phyloP scores from a whole-genome alignment of 352 stramenopile species.

The Globisporangium paddicum region DNA sequence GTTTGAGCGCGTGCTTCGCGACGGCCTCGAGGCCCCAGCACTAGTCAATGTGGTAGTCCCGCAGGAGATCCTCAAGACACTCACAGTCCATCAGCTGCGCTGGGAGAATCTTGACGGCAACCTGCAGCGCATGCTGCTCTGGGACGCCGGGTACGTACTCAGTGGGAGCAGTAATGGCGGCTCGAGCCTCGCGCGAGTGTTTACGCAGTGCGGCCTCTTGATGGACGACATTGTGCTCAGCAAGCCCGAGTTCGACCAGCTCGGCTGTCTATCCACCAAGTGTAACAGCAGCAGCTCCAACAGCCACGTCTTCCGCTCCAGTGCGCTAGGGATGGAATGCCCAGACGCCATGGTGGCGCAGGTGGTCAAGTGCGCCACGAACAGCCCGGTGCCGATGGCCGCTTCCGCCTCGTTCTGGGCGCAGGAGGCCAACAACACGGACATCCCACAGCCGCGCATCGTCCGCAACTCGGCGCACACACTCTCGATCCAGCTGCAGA shows the following conservation, averaged over 20 bases:
- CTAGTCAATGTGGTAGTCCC: constrained; percentile 6
- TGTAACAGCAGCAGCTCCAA: background rate
- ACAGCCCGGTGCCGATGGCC: constrained; percentile 10
- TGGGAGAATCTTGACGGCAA: constrained; percentile 39
- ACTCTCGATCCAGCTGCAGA: constrained; percentile 32
- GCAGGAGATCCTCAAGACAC: constrained; percentile 7
- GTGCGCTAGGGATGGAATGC: constrained; percentile 16
- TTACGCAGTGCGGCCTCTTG: constrained; percentile 28
- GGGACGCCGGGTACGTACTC: constrained; percentile 40
- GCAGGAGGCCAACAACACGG: constrained; percentile 38
- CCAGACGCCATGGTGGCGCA: constrained; percentile 24
- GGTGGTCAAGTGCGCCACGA: constrained; percentile 28
- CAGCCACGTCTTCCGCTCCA: constrained; percentile 8
- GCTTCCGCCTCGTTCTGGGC: constrained; percentile 20
- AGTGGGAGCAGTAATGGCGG: constrained; percentile 1
- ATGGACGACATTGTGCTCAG: constrained; percentile 44
- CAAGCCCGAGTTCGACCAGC: constrained; percentile 20
- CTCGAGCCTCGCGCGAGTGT: constrained; percentile 12
- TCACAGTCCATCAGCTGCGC: constrained; percentile 26
- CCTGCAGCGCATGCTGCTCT: constrained; percentile 53
- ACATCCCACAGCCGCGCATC: constrained; percentile 32
- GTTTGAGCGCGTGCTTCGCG: constrained; percentile 20
- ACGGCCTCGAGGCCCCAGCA: constrained; percentile 24
- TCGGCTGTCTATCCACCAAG: constrained; percentile 21
- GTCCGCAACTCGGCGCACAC: constrained; percentile 25